Evolutionary conservation across 495 filamentous ascomycete genomes (phyloP), one percentile per base, ranked within the genome.

Genomic region (Lichina pygmaea): DNA sequence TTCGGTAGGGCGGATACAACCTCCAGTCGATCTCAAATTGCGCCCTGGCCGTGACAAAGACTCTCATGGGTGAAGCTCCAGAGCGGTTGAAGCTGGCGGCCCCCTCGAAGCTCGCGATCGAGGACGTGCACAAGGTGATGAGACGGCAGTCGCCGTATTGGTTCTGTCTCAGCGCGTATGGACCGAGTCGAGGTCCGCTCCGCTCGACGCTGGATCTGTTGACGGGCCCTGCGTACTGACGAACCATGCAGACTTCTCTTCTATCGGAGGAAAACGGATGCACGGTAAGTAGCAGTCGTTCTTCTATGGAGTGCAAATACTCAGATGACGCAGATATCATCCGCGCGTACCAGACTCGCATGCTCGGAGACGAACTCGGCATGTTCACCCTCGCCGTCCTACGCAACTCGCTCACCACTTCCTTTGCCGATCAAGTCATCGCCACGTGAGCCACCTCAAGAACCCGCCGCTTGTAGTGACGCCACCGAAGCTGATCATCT

Each of bases 41-140:
- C 16, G 89, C 89, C 10, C 62, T 94, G 2, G 83, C 85, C 2
- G 91, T 99, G 5, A 86, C 82, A 0, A 75, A 76, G 50, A 93
- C 86, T 10, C 64, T 99, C 8, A 93, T 95, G 78, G 85, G 91
- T 15, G 83, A 99, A 50, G 80, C 86, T 7, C 89, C 89, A 2
- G 81, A 81, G 43, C 67, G 77, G 43, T 58, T 81, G n/a, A 54
- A 68, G 60, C 61, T 62, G 2, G 60, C 56, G 2, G 50, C 53
- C 7, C 61, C 71, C 7, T 62, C 69, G 0, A 52, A 55, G 12
- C 32, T 52, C n/a, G 71, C 63, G 10, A 58, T 70, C 3, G 53
- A 60, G 6, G 64, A 64, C 11, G 62, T 76, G 6, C 56, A 68
- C 42, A 60, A 58, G 16, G 75, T 79, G 7, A 65, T 67, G 48